Evolutionary conservation across 441 rosid genomes (phyloP).

Genomic region (Gossypium schwendimanii): DNA sequence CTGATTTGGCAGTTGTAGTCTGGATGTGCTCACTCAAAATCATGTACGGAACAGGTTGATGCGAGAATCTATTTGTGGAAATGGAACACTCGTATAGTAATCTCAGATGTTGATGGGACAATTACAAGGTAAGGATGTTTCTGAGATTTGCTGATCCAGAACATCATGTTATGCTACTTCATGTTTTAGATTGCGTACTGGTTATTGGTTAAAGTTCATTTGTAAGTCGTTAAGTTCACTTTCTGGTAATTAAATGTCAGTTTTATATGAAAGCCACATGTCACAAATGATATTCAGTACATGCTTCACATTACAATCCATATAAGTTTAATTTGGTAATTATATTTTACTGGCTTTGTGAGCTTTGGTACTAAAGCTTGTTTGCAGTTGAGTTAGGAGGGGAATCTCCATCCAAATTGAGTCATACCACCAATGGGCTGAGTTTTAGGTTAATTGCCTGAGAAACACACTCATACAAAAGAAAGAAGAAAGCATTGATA

Average conservation of each 20-base stretch:
- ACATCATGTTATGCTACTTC: not conserved
- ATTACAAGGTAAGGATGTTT: slow-evolving; percentile 68
- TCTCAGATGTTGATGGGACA: slow-evolving; percentile 98
- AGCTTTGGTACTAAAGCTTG: not conserved
- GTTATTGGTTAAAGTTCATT: not conserved
- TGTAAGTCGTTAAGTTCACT: not conserved
- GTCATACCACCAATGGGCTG: not conserved
- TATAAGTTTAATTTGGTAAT: not conserved
- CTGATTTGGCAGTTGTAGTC: not conserved
- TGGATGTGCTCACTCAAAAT: slow-evolving; percentile 4
- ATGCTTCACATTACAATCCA: not conserved
- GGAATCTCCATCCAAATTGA: not conserved
- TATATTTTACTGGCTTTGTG: not conserved
- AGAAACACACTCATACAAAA: not conserved
- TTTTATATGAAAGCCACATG: not conserved
- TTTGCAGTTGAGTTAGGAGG: not conserved
- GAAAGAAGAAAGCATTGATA: not conserved
- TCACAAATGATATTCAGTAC: not conserved
- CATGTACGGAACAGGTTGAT: slow-evolving; percentile 54
- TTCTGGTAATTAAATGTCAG: slow-evolving; percentile 2
- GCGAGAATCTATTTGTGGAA: slow-evolving; percentile 93
- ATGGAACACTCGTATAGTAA: slow-evolving; percentile 81
- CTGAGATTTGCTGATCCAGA: slow-evolving; percentile 9
- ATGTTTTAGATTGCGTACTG: slow-evolving; percentile 2
- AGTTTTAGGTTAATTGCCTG: not conserved